A percentile compares a stretch with the other conserved stretches of the same genome.
phyloP scores from a whole-genome alignment of 495 filamentous ascomycete species.

The Penicillium odoratum region DNA sequence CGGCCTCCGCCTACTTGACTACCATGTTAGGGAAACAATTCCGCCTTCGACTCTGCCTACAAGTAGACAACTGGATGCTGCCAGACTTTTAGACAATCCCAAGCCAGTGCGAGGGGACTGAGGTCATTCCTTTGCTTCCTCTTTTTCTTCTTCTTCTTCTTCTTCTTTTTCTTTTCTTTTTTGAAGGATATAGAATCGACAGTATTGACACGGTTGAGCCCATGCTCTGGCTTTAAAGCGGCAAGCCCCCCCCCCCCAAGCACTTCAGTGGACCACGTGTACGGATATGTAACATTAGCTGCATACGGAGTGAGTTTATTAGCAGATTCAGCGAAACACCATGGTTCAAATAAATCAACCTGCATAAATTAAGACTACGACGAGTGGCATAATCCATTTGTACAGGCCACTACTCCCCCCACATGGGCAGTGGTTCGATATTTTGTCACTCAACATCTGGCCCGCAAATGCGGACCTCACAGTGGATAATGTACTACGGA shows the following conservation, averaged over 20 bases:
- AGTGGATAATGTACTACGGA: slow-evolving; percentile 8
- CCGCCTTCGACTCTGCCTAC: neutral
- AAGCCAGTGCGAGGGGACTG: neutral
- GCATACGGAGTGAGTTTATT: neutral
- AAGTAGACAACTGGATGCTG: neutral
- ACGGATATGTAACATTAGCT: neutral
- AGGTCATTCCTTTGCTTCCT: too few relatives aligned
- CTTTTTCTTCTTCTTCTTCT: too few relatives aligned
- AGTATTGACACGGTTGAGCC: too few relatives aligned
- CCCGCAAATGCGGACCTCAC: neutral
- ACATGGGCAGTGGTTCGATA: neutral
- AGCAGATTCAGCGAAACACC: neutral
- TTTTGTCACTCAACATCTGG: neutral
- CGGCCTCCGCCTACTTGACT: too few relatives aligned
- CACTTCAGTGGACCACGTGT: too few relatives aligned
- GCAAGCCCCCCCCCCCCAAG: too few relatives aligned
- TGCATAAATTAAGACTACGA: neutral
- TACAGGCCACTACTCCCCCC: neutral
- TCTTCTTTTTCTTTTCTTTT: too few relatives aligned
- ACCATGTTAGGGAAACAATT: too few relatives aligned
- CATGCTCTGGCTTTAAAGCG: too few relatives aligned
- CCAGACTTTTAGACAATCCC: neutral
- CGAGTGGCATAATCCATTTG: neutral
- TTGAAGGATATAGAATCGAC: too few relatives aligned
- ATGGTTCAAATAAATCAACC: neutral